These are phyloP conservation scores for Aquilaria malaccensis DNA, from an alignment of 345 rosid genomes.

Conservation along the genomic window DNA sequence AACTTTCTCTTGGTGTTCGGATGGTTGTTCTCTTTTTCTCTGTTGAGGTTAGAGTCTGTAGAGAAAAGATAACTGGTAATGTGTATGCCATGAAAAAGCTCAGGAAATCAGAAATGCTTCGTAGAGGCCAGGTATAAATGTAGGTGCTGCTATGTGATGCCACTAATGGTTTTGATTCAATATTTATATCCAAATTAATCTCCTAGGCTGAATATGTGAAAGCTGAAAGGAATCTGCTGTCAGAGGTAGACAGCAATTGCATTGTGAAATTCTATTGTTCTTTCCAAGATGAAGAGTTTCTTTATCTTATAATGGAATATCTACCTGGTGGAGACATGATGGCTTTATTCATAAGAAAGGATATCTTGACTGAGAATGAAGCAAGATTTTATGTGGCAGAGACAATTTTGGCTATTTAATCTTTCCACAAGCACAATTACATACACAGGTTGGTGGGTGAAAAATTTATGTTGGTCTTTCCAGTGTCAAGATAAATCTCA, in stretches of 20 bases:
- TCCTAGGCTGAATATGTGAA: slow-evolving; percentile 86
- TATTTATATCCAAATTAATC: slow-evolving; percentile 11
- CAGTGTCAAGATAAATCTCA: slow-evolving; percentile 3
- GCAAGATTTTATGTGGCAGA: slow-evolving; percentile 88
- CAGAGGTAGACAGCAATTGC: slow-evolving; percentile 95
- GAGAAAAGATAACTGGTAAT: slow-evolving; percentile 78
- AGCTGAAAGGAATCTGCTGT: slow-evolving; percentile 93
- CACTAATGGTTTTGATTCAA: slow-evolving; percentile 8
- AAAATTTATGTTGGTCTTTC: slow-evolving; percentile 4
- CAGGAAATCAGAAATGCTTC: slow-evolving; percentile 92
- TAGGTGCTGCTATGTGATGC: slow-evolving; percentile 10
- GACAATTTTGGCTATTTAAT: slow-evolving; percentile 80
- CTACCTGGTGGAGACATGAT: slow-evolving; percentile 98
- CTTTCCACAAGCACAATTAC: slow-evolving; percentile 87
- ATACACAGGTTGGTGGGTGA: slow-evolving; percentile 62
- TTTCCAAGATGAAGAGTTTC: slow-evolving; percentile 87
- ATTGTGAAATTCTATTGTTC: slow-evolving; percentile 94
- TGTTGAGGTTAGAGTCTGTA: slow-evolving; percentile 81
- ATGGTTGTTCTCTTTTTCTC: background rate
- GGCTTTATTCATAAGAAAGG: slow-evolving; percentile 95
- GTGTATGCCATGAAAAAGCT: slow-evolving; percentile 98
- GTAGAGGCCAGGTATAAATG: slow-evolving; percentile 81
- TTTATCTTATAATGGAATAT: slow-evolving; percentile 93
- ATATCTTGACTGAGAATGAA: slow-evolving; percentile 81
- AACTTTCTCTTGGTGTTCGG: background rate